These are phyloP conservation scores for Glomus cerebriforme DNA, from an alignment of 192 early-diverging fungal species.

Conservation along the genomic window DNA sequence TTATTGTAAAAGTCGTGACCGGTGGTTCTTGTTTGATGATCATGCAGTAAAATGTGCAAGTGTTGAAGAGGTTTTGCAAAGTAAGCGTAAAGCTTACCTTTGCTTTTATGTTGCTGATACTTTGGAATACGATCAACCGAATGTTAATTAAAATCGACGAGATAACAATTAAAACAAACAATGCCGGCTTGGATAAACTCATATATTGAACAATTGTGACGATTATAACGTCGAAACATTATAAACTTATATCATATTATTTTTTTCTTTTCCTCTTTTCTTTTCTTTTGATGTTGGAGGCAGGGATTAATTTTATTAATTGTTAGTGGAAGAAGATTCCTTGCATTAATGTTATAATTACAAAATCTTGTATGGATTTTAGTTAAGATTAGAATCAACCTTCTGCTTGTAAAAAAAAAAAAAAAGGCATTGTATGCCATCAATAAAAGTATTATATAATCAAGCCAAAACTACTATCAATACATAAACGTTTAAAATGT, in stretches of 20 bases:
- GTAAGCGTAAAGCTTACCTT: conserved; percentile 10
- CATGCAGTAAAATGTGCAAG: conserved; percentile 2
- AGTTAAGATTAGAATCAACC: no score
- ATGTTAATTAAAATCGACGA: background rate
- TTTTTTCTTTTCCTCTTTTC: background rate
- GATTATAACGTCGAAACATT: background rate
- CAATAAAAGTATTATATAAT: no score
- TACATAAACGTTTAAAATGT: no score
- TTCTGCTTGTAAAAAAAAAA: no score
- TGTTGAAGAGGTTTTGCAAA: conserved; percentile 11
- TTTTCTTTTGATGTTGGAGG: background rate
- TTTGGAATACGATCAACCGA: background rate
- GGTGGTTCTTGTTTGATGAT: conserved; percentile 23
- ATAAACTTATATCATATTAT: background rate
- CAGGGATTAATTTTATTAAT: background rate
- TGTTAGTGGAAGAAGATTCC: background rate
- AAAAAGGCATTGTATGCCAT: no score
- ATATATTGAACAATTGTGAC: background rate
- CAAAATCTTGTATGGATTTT: background rate
- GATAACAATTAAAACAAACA: background rate
- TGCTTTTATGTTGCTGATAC: conserved; percentile 16
- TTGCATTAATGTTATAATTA: background rate
- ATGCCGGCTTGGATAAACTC: background rate
- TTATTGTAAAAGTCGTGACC: conserved; percentile 12
- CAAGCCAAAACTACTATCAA: no score